Conservation (phyloP, 768 basidiomycete species). For the Psilocybe azurescens region DNA sequence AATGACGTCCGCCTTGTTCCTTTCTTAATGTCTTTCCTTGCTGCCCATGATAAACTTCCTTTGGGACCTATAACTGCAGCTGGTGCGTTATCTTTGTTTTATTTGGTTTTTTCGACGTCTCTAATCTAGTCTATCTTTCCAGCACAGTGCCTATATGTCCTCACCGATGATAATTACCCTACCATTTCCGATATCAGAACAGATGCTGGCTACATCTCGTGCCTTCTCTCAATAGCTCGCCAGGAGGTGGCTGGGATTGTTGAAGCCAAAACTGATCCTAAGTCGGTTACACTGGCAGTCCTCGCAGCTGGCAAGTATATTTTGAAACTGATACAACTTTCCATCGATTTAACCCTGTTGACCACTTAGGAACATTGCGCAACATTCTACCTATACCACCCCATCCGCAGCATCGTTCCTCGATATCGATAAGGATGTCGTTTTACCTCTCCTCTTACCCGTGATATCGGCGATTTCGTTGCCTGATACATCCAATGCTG, state of each 20-base stretch:
- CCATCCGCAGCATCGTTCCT: constrained; percentile 62
- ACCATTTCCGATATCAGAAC: constrained; percentile 69
- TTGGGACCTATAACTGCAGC: constrained; percentile 78
- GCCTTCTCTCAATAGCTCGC: constrained; percentile 67
- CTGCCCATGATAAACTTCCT: constrained; percentile 70
- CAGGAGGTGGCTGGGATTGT: constrained; percentile 35
- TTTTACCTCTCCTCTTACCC: constrained; percentile 74
- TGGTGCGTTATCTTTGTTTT: constrained; percentile 49
- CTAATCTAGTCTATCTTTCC: constrained; percentile 3
- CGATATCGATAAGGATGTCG: constrained; percentile 73
- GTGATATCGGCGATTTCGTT: constrained; percentile 67
- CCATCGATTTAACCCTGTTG: not conserved
- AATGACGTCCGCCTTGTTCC: constrained; percentile 80
- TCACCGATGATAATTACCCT: constrained; percentile 90
- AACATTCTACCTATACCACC: constrained; percentile 81
- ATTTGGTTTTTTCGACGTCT: not conserved
- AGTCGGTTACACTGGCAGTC: constrained; percentile 59
- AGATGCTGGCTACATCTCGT: constrained; percentile 64
- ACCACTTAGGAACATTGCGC: constrained; percentile 66
- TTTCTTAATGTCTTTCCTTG: constrained; percentile 91
- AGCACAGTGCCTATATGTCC: constrained; percentile 93
- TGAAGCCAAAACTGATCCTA: constrained; percentile 53
- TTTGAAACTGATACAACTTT: not conserved
- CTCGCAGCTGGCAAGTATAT: constrained; percentile 64
- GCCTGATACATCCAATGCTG: constrained; percentile 49